A percentile compares a stretch with the other conserved stretches of the same genome.
phyloP scores from a whole-genome alignment of 1,139 yeast genomes.

The Suhomyces bribrorum region DNA sequence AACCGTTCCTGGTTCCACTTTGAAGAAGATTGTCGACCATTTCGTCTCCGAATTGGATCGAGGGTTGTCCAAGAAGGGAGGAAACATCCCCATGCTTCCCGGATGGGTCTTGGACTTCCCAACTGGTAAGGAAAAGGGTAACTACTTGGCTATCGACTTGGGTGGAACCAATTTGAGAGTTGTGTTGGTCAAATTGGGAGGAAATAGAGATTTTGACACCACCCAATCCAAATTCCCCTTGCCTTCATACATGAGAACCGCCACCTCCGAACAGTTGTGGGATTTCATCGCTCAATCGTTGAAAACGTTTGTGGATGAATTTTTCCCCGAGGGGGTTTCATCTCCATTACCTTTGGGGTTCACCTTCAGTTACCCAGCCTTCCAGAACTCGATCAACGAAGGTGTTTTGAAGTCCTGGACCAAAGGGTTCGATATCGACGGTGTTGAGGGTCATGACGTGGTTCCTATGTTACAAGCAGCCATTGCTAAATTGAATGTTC shows the following conservation, averaged over 20 bases:
- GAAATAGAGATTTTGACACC: constrained; percentile 76
- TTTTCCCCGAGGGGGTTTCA: constrained; percentile 60
- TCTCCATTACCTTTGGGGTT: constrained; percentile 77
- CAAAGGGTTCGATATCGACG: constrained; percentile 92
- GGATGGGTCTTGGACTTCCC: constrained; percentile 96
- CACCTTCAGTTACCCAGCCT: constrained; percentile 92
- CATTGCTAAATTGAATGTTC: constrained; percentile 61
- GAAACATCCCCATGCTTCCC: constrained; percentile 94
- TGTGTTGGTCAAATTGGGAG: constrained; percentile 78
- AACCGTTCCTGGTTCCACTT: constrained; percentile 59
- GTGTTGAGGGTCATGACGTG: constrained; percentile 93
- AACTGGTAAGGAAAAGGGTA: constrained; percentile 86
- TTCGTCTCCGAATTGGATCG: constrained; percentile 66
- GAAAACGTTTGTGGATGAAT: constrained; percentile 59
- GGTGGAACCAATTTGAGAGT: constrained; percentile 96
- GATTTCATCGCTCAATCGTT: constrained; percentile 83
- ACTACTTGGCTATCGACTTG: constrained; percentile 87
- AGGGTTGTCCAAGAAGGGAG: constrained; percentile 74
- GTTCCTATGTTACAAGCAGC: constrained; percentile 87
- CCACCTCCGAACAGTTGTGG: constrained; percentile 76
- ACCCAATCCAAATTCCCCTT: constrained; percentile 79
- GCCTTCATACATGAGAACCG: constrained; percentile 76
- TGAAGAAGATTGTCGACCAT: constrained; percentile 68
- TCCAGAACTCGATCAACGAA: constrained; percentile 78
- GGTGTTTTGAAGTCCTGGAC: constrained; percentile 97